Evolutionary conservation across 495 filamentous ascomycete species (phyloP), one percentile per base, ranked within the genome.

Genomic region (Penicillium herquei): DNA sequence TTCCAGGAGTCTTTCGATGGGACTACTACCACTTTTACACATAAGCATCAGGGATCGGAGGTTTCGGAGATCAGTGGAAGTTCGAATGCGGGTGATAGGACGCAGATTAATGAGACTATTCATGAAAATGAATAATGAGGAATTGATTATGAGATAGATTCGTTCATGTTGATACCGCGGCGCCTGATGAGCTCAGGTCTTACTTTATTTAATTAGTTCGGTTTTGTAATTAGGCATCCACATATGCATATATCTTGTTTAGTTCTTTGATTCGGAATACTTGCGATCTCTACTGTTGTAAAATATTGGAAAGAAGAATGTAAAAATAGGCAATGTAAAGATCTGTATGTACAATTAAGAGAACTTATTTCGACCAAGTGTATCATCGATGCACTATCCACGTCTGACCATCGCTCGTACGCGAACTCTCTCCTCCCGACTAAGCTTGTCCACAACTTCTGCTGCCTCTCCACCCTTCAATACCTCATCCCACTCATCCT

Each of bases 401-500:
- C 49, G 50, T 34, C 50, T 43, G 18, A 89, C 78, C 75, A 89
- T 85, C 30, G 72, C 81, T 57, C 87, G 74, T 14, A 82, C 84
- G 52, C 85, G 73, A 41, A 70, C 69, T 64, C 83, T 77, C 74
- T 89, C 87, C 37, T 86, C 86, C n/a, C 55, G 64, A 64, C 79
- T 79, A 51, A 90, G 62, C 57, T 75, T 80, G 39, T 73, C 73
- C 33, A 74, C 73, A 7, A 76, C 74, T 37, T 72, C 72, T 6
- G 65, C 70, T 13, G 73, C 76, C 50, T 76, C 72, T 2, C 68
- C 74, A 40, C 71, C 69, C n/a, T 53, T 50, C 18, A 76, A 31
- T 16, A 89, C 67, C 69, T 93, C 93, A 47, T 92, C 90, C 90
- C 92, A 96, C 71, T 98, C 95, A 53, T 98, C 94, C 14, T 95